These are phyloP conservation scores for Dioscorea alata DNA, from an alignment of 106 monocot genomes.

Conservation along the genomic window DNA sequence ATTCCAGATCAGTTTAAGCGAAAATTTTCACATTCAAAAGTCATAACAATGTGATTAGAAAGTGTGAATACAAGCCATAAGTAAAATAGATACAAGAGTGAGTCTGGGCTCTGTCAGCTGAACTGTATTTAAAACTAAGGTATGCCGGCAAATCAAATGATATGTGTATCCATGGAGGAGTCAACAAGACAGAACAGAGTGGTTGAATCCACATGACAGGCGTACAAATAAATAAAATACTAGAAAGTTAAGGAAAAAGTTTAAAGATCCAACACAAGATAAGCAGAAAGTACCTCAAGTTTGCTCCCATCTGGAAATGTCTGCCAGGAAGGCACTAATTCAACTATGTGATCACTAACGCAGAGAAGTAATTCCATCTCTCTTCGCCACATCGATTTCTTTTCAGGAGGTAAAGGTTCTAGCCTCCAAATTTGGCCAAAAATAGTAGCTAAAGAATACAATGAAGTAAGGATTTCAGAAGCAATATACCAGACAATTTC, in stretches of 20 bases:
- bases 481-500: neutral
- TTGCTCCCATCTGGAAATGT: conserved; percentile 41
- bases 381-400: conserved; percentile 42
- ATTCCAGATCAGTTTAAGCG: neutral
- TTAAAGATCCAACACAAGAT: neutral
- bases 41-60: neutral
- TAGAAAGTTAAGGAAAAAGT: neutral
- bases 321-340: conserved; percentile 35
- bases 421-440: conserved; percentile 41
- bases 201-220: neutral
- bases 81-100: neutral
- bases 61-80: neutral
- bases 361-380: conserved; percentile 50
- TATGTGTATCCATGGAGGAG: neutral
- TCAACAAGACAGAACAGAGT: neutral
- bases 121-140: neutral
- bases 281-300: conserved; percentile 45
- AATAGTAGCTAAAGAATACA: conserved; percentile 25
- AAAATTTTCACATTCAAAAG: neutral
- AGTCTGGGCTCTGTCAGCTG: neutral
- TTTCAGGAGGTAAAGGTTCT: conserved; percentile 29
- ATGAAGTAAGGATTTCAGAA: neutral
- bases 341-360: conserved; percentile 46
- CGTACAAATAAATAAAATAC: neutral
- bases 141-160: neutral